phyloP scores from a whole-genome alignment of 2,329 filamentous ascomycete genomes.

The Karstenula rhodostoma region DNA sequence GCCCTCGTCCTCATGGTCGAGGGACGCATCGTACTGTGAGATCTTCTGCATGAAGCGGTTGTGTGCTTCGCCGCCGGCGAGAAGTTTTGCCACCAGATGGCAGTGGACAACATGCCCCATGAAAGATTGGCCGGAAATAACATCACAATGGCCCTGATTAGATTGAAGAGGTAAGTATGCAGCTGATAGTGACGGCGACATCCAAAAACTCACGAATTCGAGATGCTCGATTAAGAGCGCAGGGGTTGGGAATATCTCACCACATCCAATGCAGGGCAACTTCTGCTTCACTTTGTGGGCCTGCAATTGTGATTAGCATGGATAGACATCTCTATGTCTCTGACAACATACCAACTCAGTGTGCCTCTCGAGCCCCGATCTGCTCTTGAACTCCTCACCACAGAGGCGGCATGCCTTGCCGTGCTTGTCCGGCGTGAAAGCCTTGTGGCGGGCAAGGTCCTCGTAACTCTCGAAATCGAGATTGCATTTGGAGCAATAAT shows the following conservation, averaged over 20 bases:
- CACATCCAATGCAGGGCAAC: conserved; percentile 63
- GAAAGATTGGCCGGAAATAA: conserved; percentile 55
- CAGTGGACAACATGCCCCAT: conserved; percentile 61
- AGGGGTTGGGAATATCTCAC: conserved; percentile 57
- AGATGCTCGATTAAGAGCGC: conserved; percentile 62
- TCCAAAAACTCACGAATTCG: conserved; percentile 47
- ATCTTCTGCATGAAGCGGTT: conserved; percentile 42
- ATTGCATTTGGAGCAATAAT: conserved; percentile 58
- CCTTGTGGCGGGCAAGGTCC: conserved; percentile 58
- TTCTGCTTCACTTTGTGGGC: conserved; percentile 59
- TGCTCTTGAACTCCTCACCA: conserved; percentile 63
- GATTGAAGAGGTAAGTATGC: neutral
- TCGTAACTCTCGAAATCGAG: conserved; percentile 56
- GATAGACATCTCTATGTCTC: neutral
- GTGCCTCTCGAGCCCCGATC: conserved; percentile 61
- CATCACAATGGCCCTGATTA: conserved; percentile 54
- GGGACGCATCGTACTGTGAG: conserved; percentile 34
- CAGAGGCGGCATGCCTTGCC: conserved; percentile 66
- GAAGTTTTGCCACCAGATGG: conserved; percentile 51
- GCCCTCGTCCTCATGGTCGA: conserved; percentile 40
- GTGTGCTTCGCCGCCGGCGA: conserved; percentile 27
- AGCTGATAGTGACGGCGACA: neutral
- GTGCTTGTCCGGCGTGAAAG: conserved; percentile 42
- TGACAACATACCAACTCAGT: conserved; percentile 54
- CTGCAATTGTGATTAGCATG: conserved; percentile 39